Conservation (phyloP, 2,329 filamentous ascomycete species). For the Microsporum canis region DNA sequence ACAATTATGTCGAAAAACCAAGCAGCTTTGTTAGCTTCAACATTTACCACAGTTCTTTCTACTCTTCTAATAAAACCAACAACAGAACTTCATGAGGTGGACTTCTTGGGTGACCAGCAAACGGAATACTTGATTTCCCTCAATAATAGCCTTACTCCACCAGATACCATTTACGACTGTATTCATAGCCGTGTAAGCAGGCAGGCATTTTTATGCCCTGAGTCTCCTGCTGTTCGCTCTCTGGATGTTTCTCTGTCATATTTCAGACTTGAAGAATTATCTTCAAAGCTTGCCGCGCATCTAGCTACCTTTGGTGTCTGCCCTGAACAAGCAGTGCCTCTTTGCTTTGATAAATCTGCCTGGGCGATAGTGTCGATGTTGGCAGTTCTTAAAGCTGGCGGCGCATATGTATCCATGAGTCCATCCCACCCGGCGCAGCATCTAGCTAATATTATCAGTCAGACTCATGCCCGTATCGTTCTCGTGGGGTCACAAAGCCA, state of each 20-base stretch:
- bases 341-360: constrained; percentile 13
- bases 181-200: constrained; percentile 19
- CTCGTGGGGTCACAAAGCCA: constrained; percentile 10
- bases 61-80: constrained; percentile 37
- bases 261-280: constrained; percentile 14
- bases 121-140: neutral
- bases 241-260: constrained; percentile 16
- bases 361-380: constrained; percentile 14
- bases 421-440: neutral
- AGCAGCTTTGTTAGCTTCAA: constrained; percentile 27
- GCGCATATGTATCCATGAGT: constrained; percentile 12
- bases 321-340: constrained; percentile 9
- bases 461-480: constrained; percentile 7
- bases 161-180: constrained; percentile 30
- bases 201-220: constrained; percentile 5
- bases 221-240: constrained; percentile 13
- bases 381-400: constrained; percentile 13
- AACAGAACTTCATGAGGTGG: constrained; percentile 43
- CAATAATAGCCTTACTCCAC: constrained; percentile 33
- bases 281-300: constrained; percentile 10
- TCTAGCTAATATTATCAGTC: constrained; percentile 10
- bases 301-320: constrained; percentile 7
- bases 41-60: constrained; percentile 44
- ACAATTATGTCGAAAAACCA: constrained; percentile 26
- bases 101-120: constrained; percentile 36